A percentile compares a stretch with the other conserved stretches of the same genome.
Conservation (phyloP, 2,329 filamentous ascomycete genomes). For the Fusarium abutilonis region DNA sequence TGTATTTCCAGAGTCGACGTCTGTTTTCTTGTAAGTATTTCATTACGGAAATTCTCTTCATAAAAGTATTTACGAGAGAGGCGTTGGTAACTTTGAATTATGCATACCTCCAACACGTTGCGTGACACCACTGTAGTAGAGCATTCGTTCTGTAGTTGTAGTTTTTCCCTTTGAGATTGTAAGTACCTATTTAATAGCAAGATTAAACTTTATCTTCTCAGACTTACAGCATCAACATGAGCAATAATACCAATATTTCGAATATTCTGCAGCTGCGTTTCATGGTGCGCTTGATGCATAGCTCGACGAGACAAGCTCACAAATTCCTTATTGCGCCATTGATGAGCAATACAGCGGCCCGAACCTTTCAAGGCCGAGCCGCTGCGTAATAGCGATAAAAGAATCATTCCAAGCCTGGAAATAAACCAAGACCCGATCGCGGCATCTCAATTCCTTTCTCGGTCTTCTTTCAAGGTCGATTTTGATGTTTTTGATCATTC, state of each 20-base stretch:
- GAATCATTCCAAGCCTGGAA: conserved; percentile 37
- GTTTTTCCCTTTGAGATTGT: conserved; percentile 77
- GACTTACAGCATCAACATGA: conserved; percentile 86
- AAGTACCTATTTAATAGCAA: conserved; percentile 6
- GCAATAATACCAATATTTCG: conserved; percentile 98
- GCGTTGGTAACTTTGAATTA: background rate
- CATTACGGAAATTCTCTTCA: no score
- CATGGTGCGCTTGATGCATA: conserved; percentile 38
- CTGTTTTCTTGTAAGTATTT: conserved; percentile 52
- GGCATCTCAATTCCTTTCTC: background rate
- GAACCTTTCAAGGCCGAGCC: conserved; percentile 32
- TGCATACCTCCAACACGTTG: conserved; percentile 76
- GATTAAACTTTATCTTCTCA: accelerated
- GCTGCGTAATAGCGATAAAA: conserved; percentile 40
- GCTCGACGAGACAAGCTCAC: conserved; percentile 26
- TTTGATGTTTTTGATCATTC: conserved; percentile 39
- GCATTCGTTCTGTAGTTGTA: conserved; percentile 98
- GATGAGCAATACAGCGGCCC: conserved; percentile 35
- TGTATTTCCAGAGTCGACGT: conserved; percentile 96
- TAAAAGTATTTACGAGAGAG: background rate
- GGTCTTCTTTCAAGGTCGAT: conserved; percentile 21
- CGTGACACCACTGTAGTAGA: conserved; percentile 93
- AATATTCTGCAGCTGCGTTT: conserved; percentile 62
- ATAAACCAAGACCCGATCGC: conserved; percentile 6
- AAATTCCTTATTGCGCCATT: conserved; percentile 37